phyloP scores from a whole-genome alignment of 2,329 filamentous ascomycete genomes.

The Talaromyces albobiverticillius region DNA sequence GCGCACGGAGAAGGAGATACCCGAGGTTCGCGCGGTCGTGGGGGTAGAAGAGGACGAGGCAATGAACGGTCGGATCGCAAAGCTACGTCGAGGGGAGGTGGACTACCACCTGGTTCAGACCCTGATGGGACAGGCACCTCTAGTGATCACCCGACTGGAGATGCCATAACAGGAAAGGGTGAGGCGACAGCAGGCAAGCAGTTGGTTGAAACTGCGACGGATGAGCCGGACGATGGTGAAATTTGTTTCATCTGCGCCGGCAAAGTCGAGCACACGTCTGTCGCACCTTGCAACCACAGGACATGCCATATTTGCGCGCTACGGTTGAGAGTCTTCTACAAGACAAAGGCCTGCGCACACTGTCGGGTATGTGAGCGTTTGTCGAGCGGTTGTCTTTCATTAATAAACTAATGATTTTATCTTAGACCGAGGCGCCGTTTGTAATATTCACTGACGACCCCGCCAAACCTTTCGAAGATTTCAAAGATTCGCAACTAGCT shows the following conservation, averaged over 20 bases:
- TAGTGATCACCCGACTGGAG: conserved; percentile 48
- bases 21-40: conserved; percentile 32
- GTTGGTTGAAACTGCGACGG: conserved; percentile 24
- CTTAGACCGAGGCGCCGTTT: conserved; percentile 51
- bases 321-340: conserved; percentile 88
- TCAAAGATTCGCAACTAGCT: conserved; percentile 67
- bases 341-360: conserved; percentile 94
- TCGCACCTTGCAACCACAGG: conserved; percentile 92
- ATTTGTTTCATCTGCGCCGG: conserved; percentile 98
- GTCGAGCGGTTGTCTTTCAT: not conserved
- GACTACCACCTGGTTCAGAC: conserved; percentile 35
- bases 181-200: conserved; percentile 28
- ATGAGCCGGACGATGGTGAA: conserved; percentile 65
- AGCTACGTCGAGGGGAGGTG: conserved; percentile 9
- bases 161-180: conserved; percentile 36
- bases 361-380: conserved; percentile 65
- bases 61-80: conserved; percentile 17
- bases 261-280: conserved; percentile 77
- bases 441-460: conserved; percentile 91
- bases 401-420: conserved; percentile 17
- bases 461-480: conserved; percentile 82
- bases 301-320: conserved; percentile 96
- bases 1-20: conserved; percentile 32
- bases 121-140: conserved; percentile 38
- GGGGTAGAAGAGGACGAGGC: conserved; percentile 26